phyloP scores from a whole-genome alignment of 2,329 filamentous ascomycete genomes.

The Microcera coccophila region DNA sequence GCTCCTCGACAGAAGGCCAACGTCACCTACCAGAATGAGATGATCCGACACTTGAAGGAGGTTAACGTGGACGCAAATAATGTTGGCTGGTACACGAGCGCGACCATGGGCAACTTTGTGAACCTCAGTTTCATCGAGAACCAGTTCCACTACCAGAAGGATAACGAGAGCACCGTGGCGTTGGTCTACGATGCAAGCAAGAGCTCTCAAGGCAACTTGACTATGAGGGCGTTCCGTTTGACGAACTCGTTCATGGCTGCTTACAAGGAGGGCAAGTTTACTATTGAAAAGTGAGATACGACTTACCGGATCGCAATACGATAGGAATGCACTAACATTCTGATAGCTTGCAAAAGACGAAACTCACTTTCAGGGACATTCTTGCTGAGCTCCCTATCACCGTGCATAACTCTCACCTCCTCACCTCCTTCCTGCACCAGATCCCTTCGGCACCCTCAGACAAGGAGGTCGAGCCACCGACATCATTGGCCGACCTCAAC shows the following conservation, averaged over 20 bases:
- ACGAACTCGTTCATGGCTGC: slow-evolving; percentile 83
- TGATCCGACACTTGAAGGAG: slow-evolving; percentile 94
- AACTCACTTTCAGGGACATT: slow-evolving; percentile 90
- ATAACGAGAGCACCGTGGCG: slow-evolving; percentile 83
- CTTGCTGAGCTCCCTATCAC: slow-evolving; percentile 83
- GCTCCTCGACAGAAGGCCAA: slow-evolving; percentile 92
- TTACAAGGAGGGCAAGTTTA: slow-evolving; percentile 97
- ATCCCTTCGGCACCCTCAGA: slow-evolving; percentile 62
- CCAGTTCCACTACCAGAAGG: slow-evolving; percentile 94
- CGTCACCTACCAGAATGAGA: slow-evolving; percentile 84
- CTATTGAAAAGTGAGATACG: slow-evolving; percentile 74
- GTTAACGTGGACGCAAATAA: slow-evolving; percentile 98
- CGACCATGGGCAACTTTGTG: slow-evolving; percentile 98
- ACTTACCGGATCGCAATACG: background rate
- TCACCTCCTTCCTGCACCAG: slow-evolving; percentile 93
- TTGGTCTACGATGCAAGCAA: slow-evolving; percentile 94
- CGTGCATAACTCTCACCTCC: slow-evolving; percentile 95
- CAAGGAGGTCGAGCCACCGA: slow-evolving; percentile 68
- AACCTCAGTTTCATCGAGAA: slow-evolving; percentile 96
- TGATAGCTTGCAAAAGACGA: slow-evolving; percentile 83
- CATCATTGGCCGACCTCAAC: slow-evolving; percentile 73
- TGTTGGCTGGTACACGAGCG: slow-evolving; percentile 97
- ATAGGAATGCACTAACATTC: slow-evolving; percentile 7
- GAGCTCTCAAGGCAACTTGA: slow-evolving; percentile 86
- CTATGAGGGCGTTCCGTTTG: slow-evolving; percentile 85